Evolutionary conservation across 345 rosid genomes (phyloP).

Genomic region (Eucalyptus cladocalyx): DNA sequence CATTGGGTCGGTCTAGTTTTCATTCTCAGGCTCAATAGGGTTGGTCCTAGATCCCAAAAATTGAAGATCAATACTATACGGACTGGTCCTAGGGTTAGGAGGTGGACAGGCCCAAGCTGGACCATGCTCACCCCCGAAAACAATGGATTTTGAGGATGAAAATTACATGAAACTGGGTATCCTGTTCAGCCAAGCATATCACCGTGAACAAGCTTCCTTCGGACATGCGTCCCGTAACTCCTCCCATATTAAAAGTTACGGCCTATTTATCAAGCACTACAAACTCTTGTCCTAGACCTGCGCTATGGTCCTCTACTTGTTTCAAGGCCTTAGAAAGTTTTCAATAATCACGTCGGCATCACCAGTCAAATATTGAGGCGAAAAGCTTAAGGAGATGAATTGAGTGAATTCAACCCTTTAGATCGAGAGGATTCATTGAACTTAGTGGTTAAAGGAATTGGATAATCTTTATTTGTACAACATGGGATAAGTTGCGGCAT

Average conservation of each 20-base stretch:
- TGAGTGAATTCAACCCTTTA: background rate
- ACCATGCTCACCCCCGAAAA: background rate
- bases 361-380: background rate
- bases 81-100: fast-evolving
- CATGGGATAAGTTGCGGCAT: background rate
- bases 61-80: too few species aligned
- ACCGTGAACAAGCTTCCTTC: background rate
- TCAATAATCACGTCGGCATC: background rate
- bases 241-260: background rate
- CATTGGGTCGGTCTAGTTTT: fast-evolving
- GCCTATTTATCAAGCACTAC: background rate
- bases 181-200: background rate
- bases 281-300: background rate
- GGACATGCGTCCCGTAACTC: background rate
- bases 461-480: background rate
- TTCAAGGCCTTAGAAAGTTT: background rate
- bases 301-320: background rate
- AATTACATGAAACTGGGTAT: background rate
- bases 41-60: too few species aligned
- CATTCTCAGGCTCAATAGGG: fast-evolving
- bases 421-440: background rate
- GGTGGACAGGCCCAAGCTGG: fast-evolving
- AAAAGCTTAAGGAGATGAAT: background rate
- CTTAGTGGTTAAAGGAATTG: background rate
- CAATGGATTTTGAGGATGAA: background rate